Evolutionary conservation across 257 asterid genomes (phyloP).

Genomic region (Cruciata laevipes): DNA sequence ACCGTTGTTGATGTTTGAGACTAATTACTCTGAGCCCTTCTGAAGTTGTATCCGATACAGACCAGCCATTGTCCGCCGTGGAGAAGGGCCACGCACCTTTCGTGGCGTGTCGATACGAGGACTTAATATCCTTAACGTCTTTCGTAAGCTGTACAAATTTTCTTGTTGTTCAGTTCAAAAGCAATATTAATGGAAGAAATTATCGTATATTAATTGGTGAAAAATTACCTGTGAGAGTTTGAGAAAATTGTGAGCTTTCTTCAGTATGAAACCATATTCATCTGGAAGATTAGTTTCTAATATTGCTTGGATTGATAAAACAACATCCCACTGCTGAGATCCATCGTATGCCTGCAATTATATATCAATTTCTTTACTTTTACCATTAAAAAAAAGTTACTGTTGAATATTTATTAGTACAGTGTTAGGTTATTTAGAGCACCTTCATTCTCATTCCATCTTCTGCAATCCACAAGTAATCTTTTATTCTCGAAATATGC

Average conservation of each 20-base stretch:
- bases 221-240: conserved; percentile 48
- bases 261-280: conserved; percentile 43
- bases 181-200: no score
- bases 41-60: conserved; percentile 58
- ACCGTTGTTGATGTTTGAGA: no score
- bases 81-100: conserved; percentile 84
- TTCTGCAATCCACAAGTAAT: conserved; percentile 75
- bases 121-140: conserved; percentile 24
- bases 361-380: no score
- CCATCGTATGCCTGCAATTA: conserved; percentile 57
- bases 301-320: conserved; percentile 58
- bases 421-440: no score
- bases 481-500: conserved; percentile 57
- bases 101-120: conserved; percentile 55
- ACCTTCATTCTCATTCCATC: conserved; percentile 92
- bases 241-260: conserved; percentile 50
- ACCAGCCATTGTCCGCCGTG: conserved; percentile 66
- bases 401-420: no score
- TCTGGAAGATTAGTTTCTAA: conserved; percentile 33
- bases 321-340: conserved; percentile 66
- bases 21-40: conserved; percentile 65
- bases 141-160: conserved; percentile 26
- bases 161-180: no score
- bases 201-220: no score
- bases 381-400: not conserved